Evolutionary conservation across 345 rosid species (phyloP).

Genomic region (Eucalyptus brandiana): DNA sequence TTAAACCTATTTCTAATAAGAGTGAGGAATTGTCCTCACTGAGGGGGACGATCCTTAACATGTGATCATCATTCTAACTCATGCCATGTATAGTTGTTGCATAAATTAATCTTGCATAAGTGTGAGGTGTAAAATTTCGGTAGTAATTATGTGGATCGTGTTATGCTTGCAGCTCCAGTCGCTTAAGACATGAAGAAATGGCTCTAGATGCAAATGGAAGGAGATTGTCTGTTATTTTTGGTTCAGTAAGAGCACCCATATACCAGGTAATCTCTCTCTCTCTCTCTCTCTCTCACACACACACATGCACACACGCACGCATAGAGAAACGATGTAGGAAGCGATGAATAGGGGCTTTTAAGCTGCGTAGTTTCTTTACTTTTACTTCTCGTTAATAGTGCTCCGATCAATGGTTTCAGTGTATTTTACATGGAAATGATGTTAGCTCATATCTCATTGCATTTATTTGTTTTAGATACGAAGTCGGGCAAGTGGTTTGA

Average conservation of each 20-base stretch:
- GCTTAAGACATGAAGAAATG: conserved; percentile 46
- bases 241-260: conserved; percentile 46
- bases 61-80: not conserved
- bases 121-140: not conserved
- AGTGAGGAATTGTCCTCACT: not conserved
- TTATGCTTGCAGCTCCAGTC: conserved; percentile 14
- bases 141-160: conserved; percentile 10
- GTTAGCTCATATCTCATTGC: not conserved
- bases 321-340: not conserved
- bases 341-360: not conserved
- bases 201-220: conserved; percentile 50
- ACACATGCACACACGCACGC: not conserved
- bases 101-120: not conserved
- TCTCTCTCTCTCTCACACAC: not conserved
- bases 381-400: not conserved
- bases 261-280: conserved; percentile 24
- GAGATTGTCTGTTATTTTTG: conserved; percentile 38
- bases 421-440: not conserved
- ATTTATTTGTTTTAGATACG: conserved; percentile 15
- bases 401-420: not conserved
- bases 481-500: conserved; percentile 28
- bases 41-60: not conserved
- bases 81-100: not conserved
- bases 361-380: not conserved
- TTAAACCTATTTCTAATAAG: not conserved